Evolutionary conservation across 441 rosid genomes (phyloP), one percentile per base, ranked within the genome.

Genomic region (Eutrema salsugineum): DNA sequence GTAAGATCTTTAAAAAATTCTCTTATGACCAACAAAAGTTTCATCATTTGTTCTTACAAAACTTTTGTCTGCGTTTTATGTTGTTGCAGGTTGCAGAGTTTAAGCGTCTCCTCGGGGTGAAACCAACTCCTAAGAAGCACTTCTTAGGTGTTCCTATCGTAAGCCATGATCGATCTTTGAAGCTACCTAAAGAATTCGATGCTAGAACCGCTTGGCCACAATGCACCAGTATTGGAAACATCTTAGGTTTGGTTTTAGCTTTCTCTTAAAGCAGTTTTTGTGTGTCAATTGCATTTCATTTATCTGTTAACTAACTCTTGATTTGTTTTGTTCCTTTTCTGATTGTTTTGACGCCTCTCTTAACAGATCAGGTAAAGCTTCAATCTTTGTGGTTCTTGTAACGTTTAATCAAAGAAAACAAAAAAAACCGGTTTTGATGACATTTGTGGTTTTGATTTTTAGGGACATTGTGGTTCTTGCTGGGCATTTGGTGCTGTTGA

Each of bases 401-500:
- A 36, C 17, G 4, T 47, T 57, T 0, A 49, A 2, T 30, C 0
- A 10, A 3, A 8, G 14, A 1, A 44, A 39, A n/a, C n/a, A 46
- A 2, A 27, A 44, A 55, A 38, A 56, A n/a, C n/a, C 64, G 66
- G 73, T 14, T 53, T 72, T 24, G 0, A 27, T 57, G 76, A 61
- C 1, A 11, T 8, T 63, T 49, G 53, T 40, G 44, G 19, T 77
- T 74, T 60, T 77, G 70, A 67, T 71, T 68, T 68, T 46, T 81
- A 93, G 93, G 98, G 98, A 62, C 98, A 93, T 71, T 93, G 97
- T 68, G 98, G 98, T 73, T 88, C 95, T 77, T 93, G 98, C 42
- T 93, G 98, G 98, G 97, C 97, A 32, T 90, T 93, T 83, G 98
- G 88, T 66, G 98, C 97, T 51, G 95, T 90, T 15, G 98, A 93